Percentiles rank a stretch among this genome's conserved stretches.
phyloP scores from a whole-genome alignment of 305 asterid species.

The Fraxinus sp. region DNA sequence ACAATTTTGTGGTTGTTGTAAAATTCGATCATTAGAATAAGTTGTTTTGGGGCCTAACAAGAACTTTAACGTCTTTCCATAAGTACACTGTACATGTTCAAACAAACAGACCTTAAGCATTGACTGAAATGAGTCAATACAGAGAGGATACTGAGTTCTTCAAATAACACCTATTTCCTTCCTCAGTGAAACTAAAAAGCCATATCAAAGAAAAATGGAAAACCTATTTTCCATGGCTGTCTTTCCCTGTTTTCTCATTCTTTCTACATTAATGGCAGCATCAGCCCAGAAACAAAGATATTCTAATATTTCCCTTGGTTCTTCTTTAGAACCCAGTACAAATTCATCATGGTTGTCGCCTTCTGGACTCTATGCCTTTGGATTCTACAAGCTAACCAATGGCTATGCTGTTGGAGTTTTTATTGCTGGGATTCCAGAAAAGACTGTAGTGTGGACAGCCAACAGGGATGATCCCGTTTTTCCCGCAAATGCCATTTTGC shows the following conservation, averaged over 20 bases:
- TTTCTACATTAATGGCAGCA: background rate
- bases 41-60: too few species aligned
- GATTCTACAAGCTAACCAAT: constrained; percentile 23
- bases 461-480: constrained; percentile 19
- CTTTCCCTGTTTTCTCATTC: background rate
- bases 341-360: constrained; percentile 31
- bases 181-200: background rate
- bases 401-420: constrained; percentile 25
- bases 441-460: constrained; percentile 34
- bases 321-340: constrained; percentile 19
- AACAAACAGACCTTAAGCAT: background rate
- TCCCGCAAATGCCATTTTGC: constrained; percentile 14
- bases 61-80: too few species aligned
- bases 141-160: background rate
- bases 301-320: constrained; percentile 20
- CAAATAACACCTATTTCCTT: background rate
- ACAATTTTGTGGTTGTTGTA: too few species aligned
- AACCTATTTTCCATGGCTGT: background rate
- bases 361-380: constrained; percentile 26
- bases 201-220: background rate
- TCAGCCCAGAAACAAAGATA: constrained; percentile 7
- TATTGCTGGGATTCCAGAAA: constrained; percentile 20
- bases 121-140: background rate
- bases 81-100: background rate
- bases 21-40: too few species aligned